A percentile compares a stretch with the other conserved stretches of the same genome.
Conservation (phyloP, 1,284 basidiomycete species). For the Trametes hirsuta region DNA sequence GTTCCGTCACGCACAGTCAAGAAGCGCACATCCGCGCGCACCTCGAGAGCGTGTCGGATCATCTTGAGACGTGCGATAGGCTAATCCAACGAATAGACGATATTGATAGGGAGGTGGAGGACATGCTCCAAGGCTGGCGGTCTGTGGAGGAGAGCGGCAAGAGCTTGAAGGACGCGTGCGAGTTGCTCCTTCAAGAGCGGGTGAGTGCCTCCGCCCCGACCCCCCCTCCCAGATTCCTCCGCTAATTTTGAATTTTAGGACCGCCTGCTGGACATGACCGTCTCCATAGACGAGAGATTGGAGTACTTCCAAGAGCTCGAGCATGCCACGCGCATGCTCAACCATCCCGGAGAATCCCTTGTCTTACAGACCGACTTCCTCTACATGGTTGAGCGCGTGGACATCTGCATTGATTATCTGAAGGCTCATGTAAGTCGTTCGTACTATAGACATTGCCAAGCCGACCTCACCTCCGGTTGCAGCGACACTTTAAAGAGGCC, state of each 20-base stretch:
- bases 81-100: slow-evolving; percentile 72
- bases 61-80: slow-evolving; percentile 76
- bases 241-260: slow-evolving; percentile 49
- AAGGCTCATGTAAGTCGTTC: slow-evolving; percentile 72
- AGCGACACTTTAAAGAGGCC: slow-evolving; percentile 90
- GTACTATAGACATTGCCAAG: neutral
- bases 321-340: slow-evolving; percentile 86
- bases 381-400: slow-evolving; percentile 91
- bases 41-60: slow-evolving; percentile 71
- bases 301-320: slow-evolving; percentile 94
- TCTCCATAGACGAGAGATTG: slow-evolving; percentile 75
- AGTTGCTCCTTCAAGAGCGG: slow-evolving; percentile 84
- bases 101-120: slow-evolving; percentile 73
- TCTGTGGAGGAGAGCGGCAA: slow-evolving; percentile 88
- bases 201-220: slow-evolving; percentile 43
- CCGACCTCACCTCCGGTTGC: neutral
- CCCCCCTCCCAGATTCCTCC: neutral
- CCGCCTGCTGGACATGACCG: slow-evolving; percentile 74
- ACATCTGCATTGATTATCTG: slow-evolving; percentile 89
- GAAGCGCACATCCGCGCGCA: slow-evolving; percentile 89
- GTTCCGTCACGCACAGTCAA: slow-evolving; percentile 87
- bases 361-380: slow-evolving; percentile 89
- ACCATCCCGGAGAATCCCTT: slow-evolving; percentile 88
- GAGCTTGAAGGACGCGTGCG: slow-evolving; percentile 88
- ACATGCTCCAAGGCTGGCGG: slow-evolving; percentile 82